Evolutionary conservation across 2,329 filamentous ascomycete species (phyloP), one percentile per base, ranked within the genome.

Genomic region (Hirsutella thompsonii): DNA sequence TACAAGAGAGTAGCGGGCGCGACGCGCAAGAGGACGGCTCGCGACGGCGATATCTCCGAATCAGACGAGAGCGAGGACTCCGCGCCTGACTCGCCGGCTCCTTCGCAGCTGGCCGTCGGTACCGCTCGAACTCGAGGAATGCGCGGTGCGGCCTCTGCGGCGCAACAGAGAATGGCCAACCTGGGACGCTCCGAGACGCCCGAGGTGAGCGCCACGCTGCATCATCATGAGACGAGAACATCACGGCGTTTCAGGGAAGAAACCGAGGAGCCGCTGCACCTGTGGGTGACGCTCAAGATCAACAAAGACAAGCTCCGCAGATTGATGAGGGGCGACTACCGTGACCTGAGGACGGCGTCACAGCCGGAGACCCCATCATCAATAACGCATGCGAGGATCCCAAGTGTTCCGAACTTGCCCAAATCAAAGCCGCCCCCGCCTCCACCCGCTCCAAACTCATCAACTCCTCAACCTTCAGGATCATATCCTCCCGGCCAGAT

Each of bases 21-120:
- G 23, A 67, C 71, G 46, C 70, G 72, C 38, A 76, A 79, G 55
- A 71, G 80, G 41, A 59, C 67, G 38, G 46, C 50, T 18, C 57
- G 63, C 21, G 75, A 81, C 47, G 83, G 85, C 43, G 85, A 92
- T 42, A 55, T 79, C 6, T 93, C 87, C 0, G 90, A 95, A 41
- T 90, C 92, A 1, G 86, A 90, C 38, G 88, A 94, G 21, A 94
- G 86, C 55, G 90, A 95, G 42, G 86, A 93, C 44, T 94, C 87
- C 1, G 78, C 73, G 1, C 78, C 83, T 16, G 89, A 93, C 44
- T 94, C 89, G n/a, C 88, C 88, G 3, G 83, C 83, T 2, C 73
- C 83, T 30, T 78, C 82, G 6, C 76, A 83, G 47, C 64, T 88
- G 36, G 69, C 76, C 30, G 67, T 73, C 38, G 87, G 86, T 36